Conservation (phyloP, 768 basidiomycete genomes). For the Phylloporus rhodoxanthus region DNA sequence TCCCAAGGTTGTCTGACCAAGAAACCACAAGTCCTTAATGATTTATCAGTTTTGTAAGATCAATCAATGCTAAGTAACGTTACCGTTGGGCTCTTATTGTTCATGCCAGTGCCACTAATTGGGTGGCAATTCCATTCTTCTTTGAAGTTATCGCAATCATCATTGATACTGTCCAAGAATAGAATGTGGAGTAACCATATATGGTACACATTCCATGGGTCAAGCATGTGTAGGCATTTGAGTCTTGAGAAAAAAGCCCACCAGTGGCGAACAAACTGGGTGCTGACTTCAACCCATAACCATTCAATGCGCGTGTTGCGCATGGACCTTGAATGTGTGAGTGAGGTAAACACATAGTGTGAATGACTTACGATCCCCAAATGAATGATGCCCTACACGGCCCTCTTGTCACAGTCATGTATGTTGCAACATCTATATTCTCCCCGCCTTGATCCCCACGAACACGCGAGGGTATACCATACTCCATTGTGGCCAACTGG, state of each 20-base stretch:
- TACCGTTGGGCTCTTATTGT: not conserved
- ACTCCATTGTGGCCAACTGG: not conserved
- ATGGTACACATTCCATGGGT: not conserved
- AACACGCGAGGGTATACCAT: slow-evolving; percentile 22
- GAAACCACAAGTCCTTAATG: not conserved
- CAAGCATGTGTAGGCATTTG: not conserved
- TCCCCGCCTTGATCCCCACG: slow-evolving; percentile 29
- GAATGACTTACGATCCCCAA: slow-evolving; percentile 16
- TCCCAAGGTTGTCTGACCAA: not conserved
- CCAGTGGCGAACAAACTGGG: no score
- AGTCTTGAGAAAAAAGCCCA: not conserved
- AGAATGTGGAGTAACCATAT: not conserved
- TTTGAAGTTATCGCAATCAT: not conserved
- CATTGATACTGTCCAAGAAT: not conserved
- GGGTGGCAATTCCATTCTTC: not conserved
- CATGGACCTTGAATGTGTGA: no score
- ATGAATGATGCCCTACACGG: slow-evolving; percentile 24
- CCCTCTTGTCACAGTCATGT: slow-evolving; percentile 21
- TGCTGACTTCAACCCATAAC: no score
- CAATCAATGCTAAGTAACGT: no score
- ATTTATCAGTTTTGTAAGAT: no score
- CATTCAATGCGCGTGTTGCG: no score
- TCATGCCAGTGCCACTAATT: not conserved
- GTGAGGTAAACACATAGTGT: no score
- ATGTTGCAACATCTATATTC: slow-evolving; percentile 25